phyloP scores from a whole-genome alignment of 768 basidiomycete species.

The Boletales sp. region DNA sequence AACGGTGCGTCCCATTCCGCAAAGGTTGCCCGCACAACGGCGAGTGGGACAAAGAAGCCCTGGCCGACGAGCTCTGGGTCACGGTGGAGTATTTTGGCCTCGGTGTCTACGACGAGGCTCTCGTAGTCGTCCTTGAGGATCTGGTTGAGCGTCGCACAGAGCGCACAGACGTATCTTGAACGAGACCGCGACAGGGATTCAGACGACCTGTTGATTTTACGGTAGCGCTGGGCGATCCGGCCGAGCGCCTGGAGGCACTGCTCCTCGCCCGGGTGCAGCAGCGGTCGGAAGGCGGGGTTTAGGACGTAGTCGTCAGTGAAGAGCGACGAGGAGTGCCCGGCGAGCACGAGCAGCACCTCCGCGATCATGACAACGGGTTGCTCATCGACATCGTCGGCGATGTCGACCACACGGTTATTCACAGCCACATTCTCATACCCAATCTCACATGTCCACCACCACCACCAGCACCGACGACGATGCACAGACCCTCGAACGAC shows the following conservation, averaged over 20 bases:
- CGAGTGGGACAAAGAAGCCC: slow-evolving; percentile 78
- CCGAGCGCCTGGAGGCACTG: slow-evolving; percentile 75
- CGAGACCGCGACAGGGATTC: slow-evolving; percentile 48
- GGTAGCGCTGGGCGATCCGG: slow-evolving; percentile 70
- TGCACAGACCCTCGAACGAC: slow-evolving; percentile 12
- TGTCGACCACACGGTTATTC: not conserved
- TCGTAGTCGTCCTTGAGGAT: slow-evolving; percentile 82
- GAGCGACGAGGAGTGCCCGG: slow-evolving; percentile 83
- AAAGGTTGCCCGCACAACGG: slow-evolving; percentile 78
- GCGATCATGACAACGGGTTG: slow-evolving; percentile 61
- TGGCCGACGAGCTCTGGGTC: slow-evolving; percentile 76
- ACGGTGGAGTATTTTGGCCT: slow-evolving; percentile 70
- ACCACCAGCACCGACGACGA: too few species aligned
- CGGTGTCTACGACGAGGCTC: slow-evolving; percentile 71
- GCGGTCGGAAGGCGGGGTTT: slow-evolving; percentile 59
- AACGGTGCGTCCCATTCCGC: slow-evolving; percentile 88
- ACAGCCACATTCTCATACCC: not conserved
- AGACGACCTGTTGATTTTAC: slow-evolving; percentile 62
- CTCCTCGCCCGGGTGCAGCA: slow-evolving; percentile 87
- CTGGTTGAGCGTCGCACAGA: slow-evolving; percentile 68
- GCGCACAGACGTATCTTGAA: slow-evolving; percentile 76
- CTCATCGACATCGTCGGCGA: not conserved
- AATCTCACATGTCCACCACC: slow-evolving; percentile 14
- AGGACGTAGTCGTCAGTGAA: slow-evolving; percentile 60
- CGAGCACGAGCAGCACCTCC: slow-evolving; percentile 81